These are phyloP conservation scores for Paragyromitra xinjiangensis DNA, from an alignment of 495 filamentous ascomycete genomes.

Conservation along the genomic window DNA sequence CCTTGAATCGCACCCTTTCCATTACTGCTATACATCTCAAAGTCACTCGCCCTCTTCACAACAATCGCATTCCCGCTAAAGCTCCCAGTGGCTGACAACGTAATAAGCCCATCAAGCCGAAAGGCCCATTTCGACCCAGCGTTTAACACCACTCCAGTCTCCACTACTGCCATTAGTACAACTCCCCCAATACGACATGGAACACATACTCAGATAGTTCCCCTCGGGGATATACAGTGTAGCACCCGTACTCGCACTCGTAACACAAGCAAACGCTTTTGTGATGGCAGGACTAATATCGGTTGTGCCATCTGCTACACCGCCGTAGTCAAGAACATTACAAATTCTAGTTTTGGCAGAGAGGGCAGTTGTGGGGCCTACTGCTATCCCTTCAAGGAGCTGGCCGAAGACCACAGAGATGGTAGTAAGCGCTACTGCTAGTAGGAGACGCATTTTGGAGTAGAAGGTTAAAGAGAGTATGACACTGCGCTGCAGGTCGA, in stretches of 20 bases:
- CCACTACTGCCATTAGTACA: constrained; percentile 2
- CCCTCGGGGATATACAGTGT: constrained; percentile 61
- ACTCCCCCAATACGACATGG: neutral
- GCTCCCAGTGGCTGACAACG: constrained; percentile 59
- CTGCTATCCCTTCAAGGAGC: constrained; percentile 41
- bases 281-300: constrained; percentile 63
- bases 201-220: constrained; percentile 56
- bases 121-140: constrained; percentile 61
- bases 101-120: constrained; percentile 64
- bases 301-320: constrained; percentile 61
- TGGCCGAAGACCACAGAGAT: constrained; percentile 15
- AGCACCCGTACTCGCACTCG: constrained; percentile 38
- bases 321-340: constrained; percentile 64
- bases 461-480: neutral
- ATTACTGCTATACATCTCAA: constrained; percentile 65
- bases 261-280: constrained; percentile 64
- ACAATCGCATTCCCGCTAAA: constrained; percentile 65
- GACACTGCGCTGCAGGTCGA: constrained; percentile 23
- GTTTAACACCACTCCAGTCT: constrained; percentile 59
- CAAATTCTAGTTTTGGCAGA: constrained; percentile 59
- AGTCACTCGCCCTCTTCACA: constrained; percentile 63
- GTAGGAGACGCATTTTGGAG: constrained; percentile 14
- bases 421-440: neutral
- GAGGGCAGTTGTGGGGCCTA: constrained; percentile 59
- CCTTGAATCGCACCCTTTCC: constrained; percentile 65